Conservation (phyloP, 176 grass and related monocot species). For the Lolium rigidum region DNA sequence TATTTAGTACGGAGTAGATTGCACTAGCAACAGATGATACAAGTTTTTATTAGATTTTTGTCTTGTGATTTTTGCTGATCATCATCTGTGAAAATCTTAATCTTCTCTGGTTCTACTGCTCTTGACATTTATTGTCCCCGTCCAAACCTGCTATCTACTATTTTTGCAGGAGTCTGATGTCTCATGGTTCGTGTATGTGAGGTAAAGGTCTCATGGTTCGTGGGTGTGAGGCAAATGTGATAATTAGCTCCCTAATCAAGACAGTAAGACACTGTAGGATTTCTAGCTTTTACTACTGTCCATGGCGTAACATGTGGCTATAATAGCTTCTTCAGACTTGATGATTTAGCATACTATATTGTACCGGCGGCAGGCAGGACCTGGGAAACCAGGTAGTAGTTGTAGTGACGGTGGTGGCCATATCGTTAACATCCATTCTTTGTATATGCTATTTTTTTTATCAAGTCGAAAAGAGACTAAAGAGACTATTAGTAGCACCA, state of each 20-base stretch:
- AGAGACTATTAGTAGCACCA: too few species aligned
- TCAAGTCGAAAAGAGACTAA: too few species aligned
- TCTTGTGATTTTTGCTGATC: too few species aligned
- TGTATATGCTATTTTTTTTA: too few species aligned
- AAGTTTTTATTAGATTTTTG: not conserved
- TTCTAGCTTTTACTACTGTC: not conserved
- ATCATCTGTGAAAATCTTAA: too few species aligned
- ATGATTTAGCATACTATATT: not conserved
- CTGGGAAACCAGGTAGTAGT: not conserved
- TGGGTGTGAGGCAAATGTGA: too few species aligned
- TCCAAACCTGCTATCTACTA: not conserved
- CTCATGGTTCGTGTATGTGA: too few species aligned
- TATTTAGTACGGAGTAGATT: too few species aligned
- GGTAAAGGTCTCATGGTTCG: too few species aligned
- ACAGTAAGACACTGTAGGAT: too few species aligned
- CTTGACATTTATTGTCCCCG: not conserved
- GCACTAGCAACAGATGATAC: too few species aligned
- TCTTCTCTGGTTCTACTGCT: not conserved
- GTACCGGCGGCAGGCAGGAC: not conserved
- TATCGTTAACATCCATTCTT: not conserved
- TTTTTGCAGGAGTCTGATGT: not conserved
- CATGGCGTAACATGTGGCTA: not conserved
- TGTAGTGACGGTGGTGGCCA: not conserved
- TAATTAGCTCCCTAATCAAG: too few species aligned
- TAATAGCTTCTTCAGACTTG: not conserved